Evolutionary conservation across 1,139 yeast genomes (phyloP).

Genomic region (Suhomyces guaymorum): DNA sequence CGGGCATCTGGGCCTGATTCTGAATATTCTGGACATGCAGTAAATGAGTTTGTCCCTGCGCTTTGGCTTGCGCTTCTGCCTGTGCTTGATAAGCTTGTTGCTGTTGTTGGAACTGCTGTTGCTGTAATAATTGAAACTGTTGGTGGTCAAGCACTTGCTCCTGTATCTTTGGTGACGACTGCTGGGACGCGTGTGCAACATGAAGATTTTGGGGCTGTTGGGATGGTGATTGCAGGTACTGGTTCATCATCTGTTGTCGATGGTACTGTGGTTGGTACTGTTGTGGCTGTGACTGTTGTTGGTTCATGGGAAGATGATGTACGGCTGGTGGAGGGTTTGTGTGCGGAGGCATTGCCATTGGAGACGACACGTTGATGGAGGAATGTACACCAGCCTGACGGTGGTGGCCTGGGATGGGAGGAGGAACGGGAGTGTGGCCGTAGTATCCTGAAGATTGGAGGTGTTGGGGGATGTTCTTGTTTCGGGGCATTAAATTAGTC

Average conservation of each 20-base stretch:
- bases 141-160: constrained; percentile 18
- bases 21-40: too few species aligned
- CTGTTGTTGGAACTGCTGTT: constrained; percentile 17
- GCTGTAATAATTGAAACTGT: constrained; percentile 15
- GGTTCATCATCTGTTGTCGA: constrained; percentile 15
- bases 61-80: constrained; percentile 15
- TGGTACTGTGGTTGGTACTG: constrained; percentile 14
- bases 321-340: constrained; percentile 6
- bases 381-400: constrained; percentile 10
- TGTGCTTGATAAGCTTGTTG: too few species aligned
- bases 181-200: constrained; percentile 12
- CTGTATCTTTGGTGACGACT: constrained; percentile 8
- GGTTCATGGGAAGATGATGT: constrained; percentile 7
- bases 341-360: constrained; percentile 10
- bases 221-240: constrained; percentile 10
- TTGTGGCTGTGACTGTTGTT: constrained; percentile 2
- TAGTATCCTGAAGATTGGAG: constrained; percentile 11
- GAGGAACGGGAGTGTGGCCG: too few species aligned
- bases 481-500: neutral
- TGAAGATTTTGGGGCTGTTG: constrained; percentile 9
- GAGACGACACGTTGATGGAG: constrained; percentile 8
- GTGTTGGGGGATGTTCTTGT: constrained; percentile 11
- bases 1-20: too few species aligned
- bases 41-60: too few species aligned
- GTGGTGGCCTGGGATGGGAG: constrained; percentile 5